Percentiles rank a stretch among this genome's conserved stretches.
phyloP scores from a whole-genome alignment of 331 rosid species.

The Saraca asoca region DNA sequence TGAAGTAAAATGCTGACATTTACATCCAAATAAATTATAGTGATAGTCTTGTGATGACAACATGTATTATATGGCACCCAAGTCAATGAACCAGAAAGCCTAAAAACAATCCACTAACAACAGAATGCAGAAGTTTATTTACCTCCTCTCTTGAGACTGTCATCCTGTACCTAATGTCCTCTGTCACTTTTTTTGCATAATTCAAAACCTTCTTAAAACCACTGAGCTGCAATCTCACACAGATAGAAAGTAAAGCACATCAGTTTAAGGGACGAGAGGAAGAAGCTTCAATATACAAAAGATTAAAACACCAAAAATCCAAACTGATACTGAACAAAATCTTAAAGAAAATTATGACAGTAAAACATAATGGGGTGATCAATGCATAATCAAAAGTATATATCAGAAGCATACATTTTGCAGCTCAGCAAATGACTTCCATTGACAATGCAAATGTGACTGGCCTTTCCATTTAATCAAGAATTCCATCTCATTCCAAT shows the following conservation, averaged over 20 bases:
- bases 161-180: constrained; percentile 79
- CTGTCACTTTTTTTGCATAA: constrained; percentile 84
- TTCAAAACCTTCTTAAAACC: constrained; percentile 97
- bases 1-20: too few relatives aligned
- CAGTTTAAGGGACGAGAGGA: constrained; percentile 21
- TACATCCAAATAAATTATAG: background rate
- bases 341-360: constrained; percentile 7
- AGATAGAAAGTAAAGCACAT: constrained; percentile 37
- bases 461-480: constrained; percentile 99
- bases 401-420: constrained; percentile 66
- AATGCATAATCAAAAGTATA: constrained; percentile 29
- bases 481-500: constrained; percentile 88
- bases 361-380: background rate
- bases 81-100: constrained; percentile 22
- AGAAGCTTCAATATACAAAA: constrained; percentile 18
- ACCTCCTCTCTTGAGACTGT: constrained; percentile 94
- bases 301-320: constrained; percentile 6
- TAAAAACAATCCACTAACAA: constrained; percentile 19
- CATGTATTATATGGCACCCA: background rate
- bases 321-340: background rate
- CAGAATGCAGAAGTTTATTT: constrained; percentile 37
- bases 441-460: constrained; percentile 97
- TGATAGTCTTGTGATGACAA: background rate
- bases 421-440: constrained; percentile 91
- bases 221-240: constrained; percentile 77